Percentiles rank a stretch among this genome's conserved stretches.
These are phyloP conservation scores for Saposhnikovia divaricata DNA, from an alignment of 129 eudicot species.

Conservation along the genomic window DNA sequence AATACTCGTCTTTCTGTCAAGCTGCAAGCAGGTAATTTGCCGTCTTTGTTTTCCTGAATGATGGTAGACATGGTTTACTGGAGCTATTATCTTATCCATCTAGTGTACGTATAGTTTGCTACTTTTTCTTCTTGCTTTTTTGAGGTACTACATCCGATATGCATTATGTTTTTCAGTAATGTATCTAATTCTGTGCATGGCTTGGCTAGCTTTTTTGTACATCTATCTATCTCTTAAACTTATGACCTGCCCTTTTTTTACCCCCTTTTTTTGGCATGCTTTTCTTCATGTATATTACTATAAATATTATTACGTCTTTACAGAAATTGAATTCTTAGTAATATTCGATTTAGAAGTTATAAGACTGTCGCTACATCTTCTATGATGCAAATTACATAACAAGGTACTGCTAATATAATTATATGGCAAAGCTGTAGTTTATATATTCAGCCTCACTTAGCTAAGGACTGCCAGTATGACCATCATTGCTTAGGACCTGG, in stretches of 20 bases:
- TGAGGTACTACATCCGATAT: neutral
- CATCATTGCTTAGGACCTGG: neutral
- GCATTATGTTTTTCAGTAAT: neutral
- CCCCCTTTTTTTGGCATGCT: neutral
- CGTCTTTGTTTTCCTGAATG: neutral
- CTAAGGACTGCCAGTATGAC: neutral
- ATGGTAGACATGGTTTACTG: neutral
- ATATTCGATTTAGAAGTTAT: neutral
- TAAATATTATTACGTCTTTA: neutral
- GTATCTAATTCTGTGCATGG: neutral
- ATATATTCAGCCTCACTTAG: neutral
- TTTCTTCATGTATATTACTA: neutral
- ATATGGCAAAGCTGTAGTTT: neutral
- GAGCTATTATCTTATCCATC: neutral
- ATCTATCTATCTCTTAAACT: neutral
- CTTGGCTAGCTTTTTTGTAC: neutral
- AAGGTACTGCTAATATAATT: neutral
- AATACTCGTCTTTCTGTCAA: constrained; percentile 83
- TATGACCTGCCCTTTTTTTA: no score
- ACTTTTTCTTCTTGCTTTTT: neutral
- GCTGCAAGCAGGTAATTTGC: constrained; percentile 74
- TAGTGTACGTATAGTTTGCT: neutral
- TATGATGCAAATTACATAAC: neutral
- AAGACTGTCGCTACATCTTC: neutral
- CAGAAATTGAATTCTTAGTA: neutral